A percentile compares a stretch with the other conserved stretches of the same genome.
These are phyloP conservation scores for Rubroboletus pulcherrimus DNA, from an alignment of 768 basidiomycete genomes.

Conservation along the genomic window DNA sequence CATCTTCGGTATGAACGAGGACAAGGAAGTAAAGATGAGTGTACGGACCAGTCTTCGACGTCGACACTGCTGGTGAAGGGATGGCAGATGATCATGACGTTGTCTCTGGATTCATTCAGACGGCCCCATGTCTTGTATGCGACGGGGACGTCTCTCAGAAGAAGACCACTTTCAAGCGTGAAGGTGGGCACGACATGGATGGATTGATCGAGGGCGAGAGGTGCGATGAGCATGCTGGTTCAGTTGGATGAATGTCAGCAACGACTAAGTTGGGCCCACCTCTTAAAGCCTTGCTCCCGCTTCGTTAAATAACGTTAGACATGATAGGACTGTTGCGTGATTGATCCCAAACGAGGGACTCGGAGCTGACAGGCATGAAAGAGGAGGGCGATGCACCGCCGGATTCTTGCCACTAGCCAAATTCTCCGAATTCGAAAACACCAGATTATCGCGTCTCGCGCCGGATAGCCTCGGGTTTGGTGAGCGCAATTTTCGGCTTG, in stretches of 20 bases:
- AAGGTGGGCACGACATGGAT: constrained; percentile 65
- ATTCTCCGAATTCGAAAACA: too few relatives aligned
- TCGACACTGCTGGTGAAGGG: constrained; percentile 97
- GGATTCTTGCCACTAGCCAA: too few relatives aligned
- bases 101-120: constrained; percentile 72
- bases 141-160: constrained; percentile 74
- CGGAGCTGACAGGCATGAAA: too few relatives aligned
- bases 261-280: too few relatives aligned
- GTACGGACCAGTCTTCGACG: constrained; percentile 91
- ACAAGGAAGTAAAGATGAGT: not conserved
- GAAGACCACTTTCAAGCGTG: constrained; percentile 74
- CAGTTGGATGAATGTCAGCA: not conserved
- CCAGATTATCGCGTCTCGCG: too few relatives aligned
- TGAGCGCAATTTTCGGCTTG: too few relatives aligned
- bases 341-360: too few relatives aligned
- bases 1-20: not conserved
- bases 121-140: constrained; percentile 97
- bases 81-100: constrained; percentile 98
- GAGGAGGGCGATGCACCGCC: too few relatives aligned
- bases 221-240: constrained; percentile 10
- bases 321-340: too few relatives aligned
- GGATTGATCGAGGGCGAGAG: constrained; percentile 46
- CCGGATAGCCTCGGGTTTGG: too few relatives aligned
- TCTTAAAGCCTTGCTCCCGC: too few relatives aligned
- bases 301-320: too few relatives aligned